These are phyloP conservation scores for Colletotrichum costaricense DNA, from an alignment of 2,329 filamentous ascomycete genomes.

Conservation along the genomic window DNA sequence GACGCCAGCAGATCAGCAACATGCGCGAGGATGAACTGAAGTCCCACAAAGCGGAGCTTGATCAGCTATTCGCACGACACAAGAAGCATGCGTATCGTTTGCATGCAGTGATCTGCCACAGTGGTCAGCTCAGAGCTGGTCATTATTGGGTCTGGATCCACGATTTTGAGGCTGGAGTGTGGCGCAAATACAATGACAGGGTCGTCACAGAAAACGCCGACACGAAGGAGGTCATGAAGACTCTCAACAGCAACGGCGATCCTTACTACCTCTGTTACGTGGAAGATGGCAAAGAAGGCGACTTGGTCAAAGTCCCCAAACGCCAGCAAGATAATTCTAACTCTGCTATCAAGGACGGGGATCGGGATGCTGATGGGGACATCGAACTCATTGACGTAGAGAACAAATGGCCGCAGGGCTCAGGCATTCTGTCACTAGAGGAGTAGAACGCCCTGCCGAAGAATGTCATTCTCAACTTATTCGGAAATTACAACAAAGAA, in stretches of 20 bases:
- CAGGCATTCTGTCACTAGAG: not conserved
- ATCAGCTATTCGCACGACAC: constrained; percentile 70
- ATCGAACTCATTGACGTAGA: not conserved
- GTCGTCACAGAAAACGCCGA: constrained; percentile 77
- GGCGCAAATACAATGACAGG: constrained; percentile 96
- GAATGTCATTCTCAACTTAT: not conserved
- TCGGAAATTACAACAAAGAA: not conserved
- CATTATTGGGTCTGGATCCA: constrained; percentile 99
- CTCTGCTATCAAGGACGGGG: too few relatives aligned
- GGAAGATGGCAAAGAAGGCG: constrained; percentile 71
- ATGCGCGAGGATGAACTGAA: constrained; percentile 56
- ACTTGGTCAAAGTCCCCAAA: constrained; percentile 58
- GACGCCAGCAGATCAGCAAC: constrained; percentile 48
- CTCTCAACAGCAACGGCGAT: constrained; percentile 76
- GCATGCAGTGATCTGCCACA: constrained; percentile 94
- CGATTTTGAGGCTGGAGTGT: constrained; percentile 81
- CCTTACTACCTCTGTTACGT: constrained; percentile 89
- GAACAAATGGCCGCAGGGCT: not conserved
- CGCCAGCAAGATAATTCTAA: not conserved
- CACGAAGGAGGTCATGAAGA: constrained; percentile 74
- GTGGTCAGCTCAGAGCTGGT: constrained; percentile 77
- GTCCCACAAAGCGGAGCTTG: constrained; percentile 44
- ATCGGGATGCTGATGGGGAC: constrained; percentile 25
- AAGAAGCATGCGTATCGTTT: constrained; percentile 80
- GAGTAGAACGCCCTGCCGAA: not conserved